Conservation (phyloP, 2,329 filamentous ascomycete species). For the Aspergillus sp. region DNA sequence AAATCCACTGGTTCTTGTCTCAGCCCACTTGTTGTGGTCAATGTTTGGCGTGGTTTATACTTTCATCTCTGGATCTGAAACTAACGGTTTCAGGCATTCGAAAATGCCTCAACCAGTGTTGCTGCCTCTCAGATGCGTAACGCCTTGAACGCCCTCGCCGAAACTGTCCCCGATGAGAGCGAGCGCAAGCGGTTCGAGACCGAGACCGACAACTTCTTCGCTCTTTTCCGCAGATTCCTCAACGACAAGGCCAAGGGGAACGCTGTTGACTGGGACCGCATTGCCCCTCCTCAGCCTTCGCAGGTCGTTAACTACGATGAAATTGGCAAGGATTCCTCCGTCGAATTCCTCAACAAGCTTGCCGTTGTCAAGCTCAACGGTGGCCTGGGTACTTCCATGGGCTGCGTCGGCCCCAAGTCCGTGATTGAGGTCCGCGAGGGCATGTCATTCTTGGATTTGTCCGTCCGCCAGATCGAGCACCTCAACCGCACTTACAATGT, state of each 20-base stretch:
- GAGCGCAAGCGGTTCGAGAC: constrained; percentile 87
- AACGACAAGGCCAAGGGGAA: constrained; percentile 99
- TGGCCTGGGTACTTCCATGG: constrained; percentile 99
- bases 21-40: not conserved
- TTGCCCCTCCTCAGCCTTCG: constrained; percentile 85
- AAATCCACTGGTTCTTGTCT: not conserved
- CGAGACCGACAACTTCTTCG: constrained; percentile 99
- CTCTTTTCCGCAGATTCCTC: constrained; percentile 94
- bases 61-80: not conserved
- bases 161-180: constrained; percentile 78
- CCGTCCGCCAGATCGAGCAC: constrained; percentile 97
- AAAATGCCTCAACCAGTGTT: constrained; percentile 98
- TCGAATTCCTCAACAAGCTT: constrained; percentile 94
- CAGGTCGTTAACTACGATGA: constrained; percentile 96
- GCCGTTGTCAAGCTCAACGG: constrained; percentile 99
- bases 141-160: constrained; percentile 85
- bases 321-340: constrained; percentile 83
- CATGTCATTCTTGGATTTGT: constrained; percentile 99
- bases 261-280: constrained; percentile 92
- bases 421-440: constrained; percentile 99
- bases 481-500: constrained; percentile 97
- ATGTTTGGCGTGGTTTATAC: not conserved
- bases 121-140: constrained; percentile 99
- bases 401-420: constrained; percentile 97
- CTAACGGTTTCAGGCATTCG: constrained; percentile 71